Conservation (phyloP, 345 rosid species). For the Boechera divaricarpa region DNA sequence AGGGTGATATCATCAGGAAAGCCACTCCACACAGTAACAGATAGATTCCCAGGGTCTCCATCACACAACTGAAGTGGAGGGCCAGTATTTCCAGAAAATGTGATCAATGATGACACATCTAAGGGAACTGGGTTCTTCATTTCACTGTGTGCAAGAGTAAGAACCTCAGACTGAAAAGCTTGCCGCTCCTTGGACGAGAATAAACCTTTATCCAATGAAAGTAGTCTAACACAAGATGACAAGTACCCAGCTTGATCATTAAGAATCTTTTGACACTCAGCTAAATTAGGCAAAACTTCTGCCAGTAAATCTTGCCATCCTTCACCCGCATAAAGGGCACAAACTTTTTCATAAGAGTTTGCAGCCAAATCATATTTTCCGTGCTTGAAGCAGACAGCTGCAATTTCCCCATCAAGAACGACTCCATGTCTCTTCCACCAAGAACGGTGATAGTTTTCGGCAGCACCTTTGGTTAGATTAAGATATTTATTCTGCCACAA, state of each 20-base stretch:
- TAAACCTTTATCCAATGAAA: slow-evolving; percentile 84
- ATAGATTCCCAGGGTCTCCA: slow-evolving; percentile 91
- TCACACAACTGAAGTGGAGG: slow-evolving; percentile 89
- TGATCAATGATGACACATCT: slow-evolving; percentile 89
- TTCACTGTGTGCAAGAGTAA: slow-evolving; percentile 91
- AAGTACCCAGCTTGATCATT: slow-evolving; percentile 96
- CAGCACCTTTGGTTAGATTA: slow-evolving; percentile 94
- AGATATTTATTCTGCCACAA: slow-evolving; percentile 84
- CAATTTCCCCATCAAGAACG: slow-evolving; percentile 97
- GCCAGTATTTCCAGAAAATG: slow-evolving; percentile 93
- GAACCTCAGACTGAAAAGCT: slow-evolving; percentile 92
- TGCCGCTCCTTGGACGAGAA: slow-evolving; percentile 84
- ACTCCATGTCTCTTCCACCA: slow-evolving; percentile 99
- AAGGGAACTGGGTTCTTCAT: slow-evolving; percentile 92
- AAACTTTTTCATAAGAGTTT: slow-evolving; percentile 95
- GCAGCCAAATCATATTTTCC: slow-evolving; percentile 94
- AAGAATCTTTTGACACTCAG: slow-evolving; percentile 92
- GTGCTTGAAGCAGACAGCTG: slow-evolving; percentile 88
- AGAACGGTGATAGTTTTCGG: slow-evolving; percentile 89
- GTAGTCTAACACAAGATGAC: slow-evolving; percentile 88
- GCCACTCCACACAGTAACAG: slow-evolving; percentile 94
- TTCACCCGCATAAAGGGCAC: slow-evolving; percentile 96
- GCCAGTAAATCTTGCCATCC: slow-evolving; percentile 98
- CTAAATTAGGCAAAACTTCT: slow-evolving; percentile 90
- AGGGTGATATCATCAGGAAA: slow-evolving; percentile 96